Base-by-base conservation (phyloP, 352 stramenopile species). In the Phytopythium kandeliae region DNA sequence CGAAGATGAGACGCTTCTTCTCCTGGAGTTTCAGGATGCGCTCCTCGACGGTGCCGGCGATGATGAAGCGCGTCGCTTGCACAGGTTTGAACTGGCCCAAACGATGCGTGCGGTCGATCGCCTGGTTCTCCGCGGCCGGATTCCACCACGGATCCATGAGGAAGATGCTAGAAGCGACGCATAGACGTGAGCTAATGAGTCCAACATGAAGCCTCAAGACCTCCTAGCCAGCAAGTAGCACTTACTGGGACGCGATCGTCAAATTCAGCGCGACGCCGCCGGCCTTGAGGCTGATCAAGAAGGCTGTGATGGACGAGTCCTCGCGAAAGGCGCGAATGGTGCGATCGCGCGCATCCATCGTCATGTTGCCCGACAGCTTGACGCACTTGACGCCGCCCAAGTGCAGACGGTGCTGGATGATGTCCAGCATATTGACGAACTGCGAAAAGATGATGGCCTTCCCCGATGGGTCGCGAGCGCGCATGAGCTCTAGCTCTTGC, bases 351-450 rank as follows among this genome's bases (percentile, higher is more conserved):
- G 83, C 54, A 25, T 82, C 72, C 73, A 97, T 89, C 26, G 69
- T 84, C 83, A 98, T 96, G 54, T 85, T 89, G 31, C 93, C 93
- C 1, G 85, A 92, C 15, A 98, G 60, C 59, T 97, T 97, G 21
- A 96, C 86, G 49, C 84, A 96, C 30, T 90, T 85, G 45, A 97
- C 70, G 30, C 81, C 83, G 11, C 81, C 90, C 22, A 92, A 65
- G 11, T 96, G 83, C 36, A 99, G 70, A 11, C 96, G 86, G 73
- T 97, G 98, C 52, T 98, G 85, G 57, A 99, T 95, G 15, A 99
- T 85, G 67, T 99, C 97, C 4, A 99, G 83, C 96, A 99, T 99
- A 56, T 99, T 99, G 21, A 99, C 96, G 73, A 99, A 99, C 66
- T 97, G 84, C 5, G 88, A 98, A 57, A 99, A 99, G 11, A 99